Base-by-base conservation (phyloP, 768 basidiomycete genomes). In the Nevesoporus exiguus region DNA sequence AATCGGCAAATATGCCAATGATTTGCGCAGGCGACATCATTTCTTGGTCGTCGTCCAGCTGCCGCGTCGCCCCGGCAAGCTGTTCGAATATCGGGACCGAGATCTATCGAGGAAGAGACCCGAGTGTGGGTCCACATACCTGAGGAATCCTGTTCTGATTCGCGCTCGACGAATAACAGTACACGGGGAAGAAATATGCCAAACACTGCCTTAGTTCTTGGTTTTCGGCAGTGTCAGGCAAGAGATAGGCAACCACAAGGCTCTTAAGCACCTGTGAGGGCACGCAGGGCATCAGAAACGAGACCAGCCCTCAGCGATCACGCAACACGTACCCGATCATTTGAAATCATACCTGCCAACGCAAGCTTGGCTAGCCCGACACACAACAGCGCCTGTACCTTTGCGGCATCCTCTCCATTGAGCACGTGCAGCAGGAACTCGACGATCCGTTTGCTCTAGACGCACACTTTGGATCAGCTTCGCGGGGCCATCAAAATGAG, bases 311-410 rank as follows among this genome's bases (percentile, higher is more conserved):
- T n/a, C n/a, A n/a, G n/a, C n/a, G 5, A 17, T 1, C 17, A 10
- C 5, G 13, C 2, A 9, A 47, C 14, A 62, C 83, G 41, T 61
- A 90, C 94, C 47, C 78, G 73, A 27, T 85, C 79, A 54, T 94
- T 88, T 1, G 80, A 75, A 52, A 94, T 75, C 76, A 90, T 83
- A 0, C 89, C 89, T 0, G 85, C 75, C 7, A 94, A 73, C 64
- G 93, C 79, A 24, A 98, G 77, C 71, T 98, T 98, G n/a, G 92
- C 78, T 5, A 92, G 76, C 0, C 95, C 94, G 27, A 89, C 75
- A 55, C 85, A 86, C 13, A 93, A 73, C 6, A 88, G 70, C 2
- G 91, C 90, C 56, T 85, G 84, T 0, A 88, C 82, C 41, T 79
- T 80, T 25, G 82, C 77, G 7, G 85, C 79, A 46, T 85, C 79